Evolutionary conservation across 352 stramenopile species (phyloP).

Genomic region (Phytopythium aichiense): DNA sequence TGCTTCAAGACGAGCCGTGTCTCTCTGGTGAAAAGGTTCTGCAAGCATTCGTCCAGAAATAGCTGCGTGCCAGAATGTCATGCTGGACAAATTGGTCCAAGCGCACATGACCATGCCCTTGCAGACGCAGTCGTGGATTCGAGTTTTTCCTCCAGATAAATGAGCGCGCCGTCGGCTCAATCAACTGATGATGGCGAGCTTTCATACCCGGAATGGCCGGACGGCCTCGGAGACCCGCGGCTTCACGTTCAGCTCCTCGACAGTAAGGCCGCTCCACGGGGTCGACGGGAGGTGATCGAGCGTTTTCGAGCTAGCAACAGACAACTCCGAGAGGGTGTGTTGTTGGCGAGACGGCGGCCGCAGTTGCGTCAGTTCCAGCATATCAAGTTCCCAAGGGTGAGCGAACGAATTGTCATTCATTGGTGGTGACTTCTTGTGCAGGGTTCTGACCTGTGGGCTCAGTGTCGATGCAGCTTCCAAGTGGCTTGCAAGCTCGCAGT

Average conservation of each 20-base stretch:
- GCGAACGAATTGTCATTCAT: not conserved
- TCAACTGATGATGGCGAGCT: conserved; percentile 10
- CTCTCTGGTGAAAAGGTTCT: not conserved
- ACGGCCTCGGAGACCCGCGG: conserved; percentile 44
- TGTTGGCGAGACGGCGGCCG: conserved; percentile 11
- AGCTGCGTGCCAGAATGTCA: not conserved
- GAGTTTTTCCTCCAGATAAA: not conserved
- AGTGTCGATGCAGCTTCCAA: conserved; percentile 56
- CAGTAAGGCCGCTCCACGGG: not conserved
- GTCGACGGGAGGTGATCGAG: conserved; percentile 33
- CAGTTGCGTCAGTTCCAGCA: conserved; percentile 21
- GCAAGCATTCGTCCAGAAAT: not conserved
- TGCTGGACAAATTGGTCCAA: not conserved
- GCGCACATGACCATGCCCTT: not conserved
- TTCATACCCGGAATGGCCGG: conserved; percentile 59
- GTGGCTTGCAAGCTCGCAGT: conserved; percentile 34
- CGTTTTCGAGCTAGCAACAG: conserved; percentile 26
- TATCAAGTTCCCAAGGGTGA: conserved; percentile 17
- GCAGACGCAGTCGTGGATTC: too few relatives aligned
- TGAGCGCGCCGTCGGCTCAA: conserved; percentile 4
- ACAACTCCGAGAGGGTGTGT: conserved; percentile 7
- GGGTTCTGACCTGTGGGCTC: not conserved
- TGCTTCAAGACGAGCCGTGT: not conserved
- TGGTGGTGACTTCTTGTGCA: not conserved
- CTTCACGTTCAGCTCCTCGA: conserved; percentile 6